phyloP scores from a whole-genome alignment of 345 rosid species.

The Dipteronia sinensis region DNA sequence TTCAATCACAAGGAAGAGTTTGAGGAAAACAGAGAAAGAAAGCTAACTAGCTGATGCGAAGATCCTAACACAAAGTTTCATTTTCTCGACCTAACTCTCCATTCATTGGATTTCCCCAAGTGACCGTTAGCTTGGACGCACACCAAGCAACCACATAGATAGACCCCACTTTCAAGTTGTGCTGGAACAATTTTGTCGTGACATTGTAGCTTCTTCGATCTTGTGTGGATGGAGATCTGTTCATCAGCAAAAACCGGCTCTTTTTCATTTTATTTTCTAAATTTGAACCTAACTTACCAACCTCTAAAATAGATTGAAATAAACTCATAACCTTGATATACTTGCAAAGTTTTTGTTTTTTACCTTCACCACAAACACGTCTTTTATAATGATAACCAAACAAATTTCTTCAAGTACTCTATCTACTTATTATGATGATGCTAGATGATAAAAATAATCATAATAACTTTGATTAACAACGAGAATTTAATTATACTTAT shows the following conservation, averaged over 20 bases:
- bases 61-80: constrained; percentile 40
- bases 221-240: no score
- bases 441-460: constrained; percentile 8
- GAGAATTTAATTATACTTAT: not conserved
- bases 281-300: constrained; percentile 19
- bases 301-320: constrained; percentile 6
- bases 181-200: constrained; percentile 3
- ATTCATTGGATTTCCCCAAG: constrained; percentile 37
- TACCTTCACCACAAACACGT: not conserved
- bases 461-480: not conserved
- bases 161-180: constrained; percentile 28
- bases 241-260: no score
- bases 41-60: constrained; percentile 23
- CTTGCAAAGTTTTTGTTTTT: not conserved
- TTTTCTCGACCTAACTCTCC: constrained; percentile 51
- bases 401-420: constrained; percentile 6
- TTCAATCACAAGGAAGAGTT: constrained; percentile 43
- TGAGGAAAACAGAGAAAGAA: not conserved
- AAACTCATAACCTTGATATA: not conserved
- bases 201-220: not conserved
- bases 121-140: constrained; percentile 57
- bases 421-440: not conserved
- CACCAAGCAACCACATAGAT: constrained; percentile 38
- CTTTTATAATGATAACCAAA: not conserved
- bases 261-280: constrained; percentile 4